Evolutionary conservation across 352 stramenopile genomes (phyloP), one percentile per base, ranked within the genome.

Genomic region (Pythium aquatile): DNA sequence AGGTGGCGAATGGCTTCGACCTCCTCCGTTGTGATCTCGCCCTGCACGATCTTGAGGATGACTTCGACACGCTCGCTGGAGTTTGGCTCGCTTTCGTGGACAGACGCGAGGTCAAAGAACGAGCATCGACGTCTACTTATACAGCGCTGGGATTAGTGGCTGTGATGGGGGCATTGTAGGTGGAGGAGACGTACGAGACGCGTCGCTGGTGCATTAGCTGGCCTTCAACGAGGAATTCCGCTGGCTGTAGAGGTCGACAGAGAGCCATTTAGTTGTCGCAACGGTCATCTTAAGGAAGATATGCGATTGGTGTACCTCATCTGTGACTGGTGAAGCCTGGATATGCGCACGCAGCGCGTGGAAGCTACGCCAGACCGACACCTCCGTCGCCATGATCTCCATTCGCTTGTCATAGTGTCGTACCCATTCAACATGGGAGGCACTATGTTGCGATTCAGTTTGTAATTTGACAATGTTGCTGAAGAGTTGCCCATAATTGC

Each of bases 31-130:
- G 81, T 84, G 32, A 94, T 72, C 63, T 89, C 76, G 39, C 70
- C 66, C 35, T 85, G 74, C 29, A 90, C 84, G 66, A 92, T 84
- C 61, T 93, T 93, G 53, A 93, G 69, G 28, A 93, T 83, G 46
- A 91, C 81, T 63, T 93, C 85, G 30, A 93, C 52, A 24, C 78
- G 78, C 59, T 87, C 58, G 24, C 54, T 61, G 24, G 40, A 52
- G 42, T 9, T 29, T 20, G 39, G 39, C 61, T 54, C 26, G 63
- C 58, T 29, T 48, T 58, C 52, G 2, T 74, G n/a, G 17, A 69
- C 58, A 2, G 75, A 79, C 26, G 72, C 75, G 54, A 94, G 63
- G 66, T 94, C 85, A 42, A 81, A 91, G 74, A 94, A 94, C 17
- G 77, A 88, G 60, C 81, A 91, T 60, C 77, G 88, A 14, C 81